Evolutionary conservation across 2,329 filamentous ascomycete genomes (phyloP).

Genomic region (Phaeoacremonium minimum): DNA sequence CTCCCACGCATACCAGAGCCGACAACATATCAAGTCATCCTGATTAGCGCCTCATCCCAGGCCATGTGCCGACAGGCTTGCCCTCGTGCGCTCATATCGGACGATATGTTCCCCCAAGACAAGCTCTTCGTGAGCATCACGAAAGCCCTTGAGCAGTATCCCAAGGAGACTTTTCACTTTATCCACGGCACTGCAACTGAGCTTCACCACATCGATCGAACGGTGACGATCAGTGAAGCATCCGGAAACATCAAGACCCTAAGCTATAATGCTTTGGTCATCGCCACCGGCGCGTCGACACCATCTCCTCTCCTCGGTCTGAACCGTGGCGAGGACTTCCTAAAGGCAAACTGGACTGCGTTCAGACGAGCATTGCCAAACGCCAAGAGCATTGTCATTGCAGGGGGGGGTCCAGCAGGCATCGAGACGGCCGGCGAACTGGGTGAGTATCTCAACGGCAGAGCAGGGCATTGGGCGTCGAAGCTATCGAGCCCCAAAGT

Average conservation of each 20-base stretch:
- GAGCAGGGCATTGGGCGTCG: conserved; percentile 28
- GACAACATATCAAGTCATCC: conserved; percentile 30
- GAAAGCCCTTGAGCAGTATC: conserved; percentile 32
- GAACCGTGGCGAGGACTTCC: conserved; percentile 22
- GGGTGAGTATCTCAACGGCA: conserved; percentile 46
- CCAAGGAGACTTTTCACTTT: conserved; percentile 29
- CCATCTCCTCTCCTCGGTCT: conserved; percentile 37
- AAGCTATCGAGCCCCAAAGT: conserved; percentile 27
- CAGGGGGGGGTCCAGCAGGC: conserved; percentile 36
- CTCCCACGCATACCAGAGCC: conserved; percentile 33
- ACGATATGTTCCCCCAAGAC: conserved; percentile 33
- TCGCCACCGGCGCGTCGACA: conserved; percentile 43
- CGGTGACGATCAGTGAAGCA: conserved; percentile 19
- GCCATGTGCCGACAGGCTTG: conserved; percentile 36
- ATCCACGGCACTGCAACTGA: conserved; percentile 32
- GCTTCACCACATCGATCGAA: conserved; percentile 26
- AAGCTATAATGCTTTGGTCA: conserved; percentile 38
- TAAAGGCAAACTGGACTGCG: conserved; percentile 26
- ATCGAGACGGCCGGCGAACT: conserved; percentile 45
- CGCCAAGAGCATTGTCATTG: conserved; percentile 37
- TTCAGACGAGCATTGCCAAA: conserved; percentile 33
- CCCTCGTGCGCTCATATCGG: conserved; percentile 41
- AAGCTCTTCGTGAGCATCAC: conserved; percentile 38
- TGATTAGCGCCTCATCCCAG: conserved; percentile 36
- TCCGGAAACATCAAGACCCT: conserved; percentile 13